Conservation (phyloP, 352 stramenopile species). For the Globisporangium nunn region DNA sequence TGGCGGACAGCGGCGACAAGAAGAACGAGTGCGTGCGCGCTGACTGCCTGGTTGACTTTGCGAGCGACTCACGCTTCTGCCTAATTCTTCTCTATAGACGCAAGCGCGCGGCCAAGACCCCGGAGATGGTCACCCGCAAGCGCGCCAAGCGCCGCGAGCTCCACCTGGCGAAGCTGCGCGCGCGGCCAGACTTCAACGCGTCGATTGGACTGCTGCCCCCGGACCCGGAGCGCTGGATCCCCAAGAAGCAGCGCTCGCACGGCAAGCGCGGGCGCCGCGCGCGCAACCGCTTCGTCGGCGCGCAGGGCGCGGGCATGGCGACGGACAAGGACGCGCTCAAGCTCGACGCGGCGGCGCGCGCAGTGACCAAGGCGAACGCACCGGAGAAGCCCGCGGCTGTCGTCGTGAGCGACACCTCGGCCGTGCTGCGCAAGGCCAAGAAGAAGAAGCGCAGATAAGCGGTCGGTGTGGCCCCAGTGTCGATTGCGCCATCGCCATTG, state of each 20-base stretch:
- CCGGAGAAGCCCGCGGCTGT: constrained; percentile 46
- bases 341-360: constrained; percentile 72
- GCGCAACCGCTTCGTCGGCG: constrained; percentile 78
- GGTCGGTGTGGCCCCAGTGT: not conserved
- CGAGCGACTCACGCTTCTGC: constrained; percentile 4
- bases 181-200: constrained; percentile 68
- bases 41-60: not conserved
- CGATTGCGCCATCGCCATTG: too few relatives aligned
- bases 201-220: constrained; percentile 70
- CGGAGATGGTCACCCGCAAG: constrained; percentile 65
- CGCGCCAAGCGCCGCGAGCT: constrained; percentile 60
- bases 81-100: constrained; percentile 21
- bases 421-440: constrained; percentile 74
- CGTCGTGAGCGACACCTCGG: constrained; percentile 45
- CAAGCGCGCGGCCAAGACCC: constrained; percentile 67
- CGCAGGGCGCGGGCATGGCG: constrained; percentile 69
- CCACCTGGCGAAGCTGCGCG: constrained; percentile 48
- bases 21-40: constrained; percentile 64
- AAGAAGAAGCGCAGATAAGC: constrained; percentile 84
- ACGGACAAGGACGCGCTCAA: constrained; percentile 79
- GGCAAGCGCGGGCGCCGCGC: constrained; percentile 66
- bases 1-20: constrained; percentile 55
- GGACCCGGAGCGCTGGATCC: constrained; percentile 80
- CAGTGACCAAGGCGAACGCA: constrained; percentile 52
- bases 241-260: constrained; percentile 79